Evolutionary conservation across 257 asterid genomes (phyloP).

Genomic region (Thymus quinquecostatus): DNA sequence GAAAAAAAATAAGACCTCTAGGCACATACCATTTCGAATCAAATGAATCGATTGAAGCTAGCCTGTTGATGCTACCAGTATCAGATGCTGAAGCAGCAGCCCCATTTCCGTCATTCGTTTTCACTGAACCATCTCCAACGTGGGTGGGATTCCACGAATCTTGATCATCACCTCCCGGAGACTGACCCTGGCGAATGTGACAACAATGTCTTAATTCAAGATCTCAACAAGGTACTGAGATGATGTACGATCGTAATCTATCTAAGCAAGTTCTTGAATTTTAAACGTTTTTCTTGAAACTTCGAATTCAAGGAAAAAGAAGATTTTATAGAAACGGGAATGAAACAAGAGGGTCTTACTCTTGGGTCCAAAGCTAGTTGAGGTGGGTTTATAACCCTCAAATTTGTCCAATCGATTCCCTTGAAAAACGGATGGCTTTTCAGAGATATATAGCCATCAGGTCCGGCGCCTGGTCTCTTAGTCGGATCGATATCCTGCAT

Average conservation of each 20-base stretch:
- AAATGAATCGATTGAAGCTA: conserved; percentile 97
- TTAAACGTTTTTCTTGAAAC: conserved; percentile 8
- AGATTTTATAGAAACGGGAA: not conserved
- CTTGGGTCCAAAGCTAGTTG: conserved; percentile 68
- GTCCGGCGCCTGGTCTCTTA: conserved; percentile 93
- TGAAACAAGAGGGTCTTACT: conserved; percentile 42
- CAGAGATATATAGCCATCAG: conserved; percentile 74
- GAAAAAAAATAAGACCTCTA: not conserved
- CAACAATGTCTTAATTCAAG: conserved; percentile 4
- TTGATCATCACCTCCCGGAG: conserved; percentile 59
- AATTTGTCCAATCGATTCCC: conserved; percentile 77
- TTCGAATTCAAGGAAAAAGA: not conserved
- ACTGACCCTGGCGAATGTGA: conserved; percentile 42
- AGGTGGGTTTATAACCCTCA: conserved; percentile 77
- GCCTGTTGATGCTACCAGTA: conserved; percentile 81
- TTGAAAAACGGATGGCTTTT: conserved; percentile 83
- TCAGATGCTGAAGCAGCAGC: conserved; percentile 60
- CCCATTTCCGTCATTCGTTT: conserved; percentile 55
- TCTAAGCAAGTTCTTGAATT: not conserved
- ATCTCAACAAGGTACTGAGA: not conserved
- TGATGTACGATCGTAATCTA: not conserved
- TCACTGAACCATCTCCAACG: conserved; percentile 65
- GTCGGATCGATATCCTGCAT: conserved; percentile 87
- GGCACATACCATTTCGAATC: conserved; percentile 87
- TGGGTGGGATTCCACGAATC: conserved; percentile 87